phyloP scores from a whole-genome alignment of 2,329 filamentous ascomycete genomes.

The Setomelanomma holmii region DNA sequence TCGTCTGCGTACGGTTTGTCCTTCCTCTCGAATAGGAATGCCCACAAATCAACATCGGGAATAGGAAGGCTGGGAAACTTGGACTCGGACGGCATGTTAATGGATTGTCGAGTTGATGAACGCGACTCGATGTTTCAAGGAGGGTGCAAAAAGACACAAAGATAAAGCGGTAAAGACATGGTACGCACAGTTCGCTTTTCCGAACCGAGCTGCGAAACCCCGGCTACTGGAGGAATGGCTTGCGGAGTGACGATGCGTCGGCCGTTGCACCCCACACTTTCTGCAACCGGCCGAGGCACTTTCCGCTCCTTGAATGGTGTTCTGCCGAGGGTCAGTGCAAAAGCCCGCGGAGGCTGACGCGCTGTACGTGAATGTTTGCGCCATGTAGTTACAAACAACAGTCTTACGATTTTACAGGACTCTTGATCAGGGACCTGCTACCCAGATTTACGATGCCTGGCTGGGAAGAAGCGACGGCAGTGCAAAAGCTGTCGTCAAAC shows the following conservation, averaged over 20 bases:
- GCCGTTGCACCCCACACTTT: conserved; percentile 23
- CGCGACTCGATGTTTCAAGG: conserved; percentile 8
- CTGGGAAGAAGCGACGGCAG: conserved; percentile 58
- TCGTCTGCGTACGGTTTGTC: conserved; percentile 71
- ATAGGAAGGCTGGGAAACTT: conserved; percentile 70
- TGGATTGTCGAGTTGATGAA: conserved; percentile 8
- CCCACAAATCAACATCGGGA: conserved; percentile 79
- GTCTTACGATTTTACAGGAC: no score
- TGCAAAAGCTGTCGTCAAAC: conserved; percentile 60
- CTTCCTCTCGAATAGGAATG: conserved; percentile 75
- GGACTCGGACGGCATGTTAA: conserved; percentile 74
- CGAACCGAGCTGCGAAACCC: conserved; percentile 19
- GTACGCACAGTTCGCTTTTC: conserved; percentile 15
- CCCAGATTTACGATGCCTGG: conserved; percentile 40
- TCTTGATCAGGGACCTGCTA: neutral
- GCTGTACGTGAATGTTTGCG: neutral
- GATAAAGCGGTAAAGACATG: conserved; percentile 11
- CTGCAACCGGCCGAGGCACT: conserved; percentile 27
- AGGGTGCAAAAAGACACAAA: conserved; percentile 9
- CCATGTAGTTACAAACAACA: no score
- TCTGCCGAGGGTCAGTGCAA: neutral
- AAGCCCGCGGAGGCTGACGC: neutral
- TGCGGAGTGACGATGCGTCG: conserved; percentile 23
- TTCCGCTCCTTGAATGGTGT: conserved; percentile 13
- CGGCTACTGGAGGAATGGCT: neutral